Base-by-base conservation (phyloP, 2,329 filamentous ascomycete species). In the Ascosphaera apis region DNA sequence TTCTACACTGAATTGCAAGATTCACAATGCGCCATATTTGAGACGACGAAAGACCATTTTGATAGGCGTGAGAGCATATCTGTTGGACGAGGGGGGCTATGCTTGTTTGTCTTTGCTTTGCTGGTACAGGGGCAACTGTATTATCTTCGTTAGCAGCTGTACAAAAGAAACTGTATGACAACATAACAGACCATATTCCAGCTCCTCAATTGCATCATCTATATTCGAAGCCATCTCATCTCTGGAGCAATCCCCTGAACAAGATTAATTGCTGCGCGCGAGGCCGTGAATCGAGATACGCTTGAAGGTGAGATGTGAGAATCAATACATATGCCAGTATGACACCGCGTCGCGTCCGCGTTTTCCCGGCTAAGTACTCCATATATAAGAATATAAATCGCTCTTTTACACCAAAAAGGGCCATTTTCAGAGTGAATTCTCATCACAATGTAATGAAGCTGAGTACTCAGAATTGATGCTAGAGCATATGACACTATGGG, bases 41-140 rank as follows among this genome's bases (percentile, higher is more conserved):
- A 28, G 64, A 58, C 4, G 66, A 61, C 30, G 70, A 57, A 36
- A 88, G 61, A 5, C 82, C 82, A 39, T 66, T 60, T 41, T 76
- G 70, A 53, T 78, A 81, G 8, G 70, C 69, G 43, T 68, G 57
- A 3, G 66, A 65, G 33, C 66, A 61, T 38, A 83, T 61, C 17
- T 57, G 66, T 49, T 80, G 70, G 34, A 81, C 64, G 12, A 69
- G 60, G 15, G 67, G 61, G 43, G 75, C 72, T 42, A 81, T 65
- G 47, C 65, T 69, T 33, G 62, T 60, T 21, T 59, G 56, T 33
- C 80, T 69, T 44, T 75, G 67, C 50, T 79, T 83, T 40, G 74
- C 62, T 0, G 76, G 67, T 9, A 58, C 43, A 39, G 45, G 47
- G 12, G 54, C 53, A 40, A 56, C 56, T 58, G 18, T 1, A 15